These are phyloP conservation scores for Colletotrichum cordylinicola DNA, from an alignment of 2,329 filamentous ascomycete genomes.

Conservation along the genomic window DNA sequence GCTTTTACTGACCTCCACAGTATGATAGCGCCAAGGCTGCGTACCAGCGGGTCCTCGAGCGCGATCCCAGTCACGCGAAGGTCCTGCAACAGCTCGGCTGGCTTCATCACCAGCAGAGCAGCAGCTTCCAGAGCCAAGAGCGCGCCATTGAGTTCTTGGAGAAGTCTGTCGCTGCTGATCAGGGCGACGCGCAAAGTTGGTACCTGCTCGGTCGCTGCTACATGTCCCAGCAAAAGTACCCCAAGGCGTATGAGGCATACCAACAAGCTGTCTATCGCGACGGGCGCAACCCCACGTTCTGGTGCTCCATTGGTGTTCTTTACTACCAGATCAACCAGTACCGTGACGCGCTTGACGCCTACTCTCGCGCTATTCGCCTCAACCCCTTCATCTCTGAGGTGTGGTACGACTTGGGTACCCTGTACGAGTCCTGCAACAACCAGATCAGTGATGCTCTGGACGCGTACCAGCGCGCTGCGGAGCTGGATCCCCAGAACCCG, in stretches of 20 bases:
- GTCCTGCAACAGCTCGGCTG: constrained; percentile 97
- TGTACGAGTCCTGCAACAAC: constrained; percentile 99
- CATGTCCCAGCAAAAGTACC: constrained; percentile 99
- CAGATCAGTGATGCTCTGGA: constrained; percentile 96
- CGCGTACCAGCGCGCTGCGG: constrained; percentile 91
- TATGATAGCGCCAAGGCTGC: constrained; percentile 93
- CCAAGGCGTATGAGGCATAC: constrained; percentile 97
- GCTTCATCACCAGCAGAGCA: constrained; percentile 96
- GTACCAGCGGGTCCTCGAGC: constrained; percentile 90
- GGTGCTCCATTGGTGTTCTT: constrained; percentile 98
- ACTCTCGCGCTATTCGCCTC: constrained; percentile 92
- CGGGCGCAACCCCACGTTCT: constrained; percentile 96
- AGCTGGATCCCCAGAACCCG: constrained; percentile 89
- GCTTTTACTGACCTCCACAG: constrained; percentile 51
- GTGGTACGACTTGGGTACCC: constrained; percentile 96
- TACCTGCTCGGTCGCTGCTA: constrained; percentile 97
- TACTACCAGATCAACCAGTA: constrained; percentile 99
- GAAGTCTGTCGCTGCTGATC: constrained; percentile 93
- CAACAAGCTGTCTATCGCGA: constrained; percentile 99
- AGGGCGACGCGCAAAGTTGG: constrained; percentile 97
- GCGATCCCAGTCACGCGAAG: constrained; percentile 96
- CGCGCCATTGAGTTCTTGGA: constrained; percentile 96
- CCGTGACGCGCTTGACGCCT: constrained; percentile 94
- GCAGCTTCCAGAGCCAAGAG: constrained; percentile 89
- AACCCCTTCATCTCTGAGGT: constrained; percentile 99